Evolutionary conservation across 1,284 basidiomycete genomes (phyloP).

Genomic region (Rhizoctonia solani): DNA sequence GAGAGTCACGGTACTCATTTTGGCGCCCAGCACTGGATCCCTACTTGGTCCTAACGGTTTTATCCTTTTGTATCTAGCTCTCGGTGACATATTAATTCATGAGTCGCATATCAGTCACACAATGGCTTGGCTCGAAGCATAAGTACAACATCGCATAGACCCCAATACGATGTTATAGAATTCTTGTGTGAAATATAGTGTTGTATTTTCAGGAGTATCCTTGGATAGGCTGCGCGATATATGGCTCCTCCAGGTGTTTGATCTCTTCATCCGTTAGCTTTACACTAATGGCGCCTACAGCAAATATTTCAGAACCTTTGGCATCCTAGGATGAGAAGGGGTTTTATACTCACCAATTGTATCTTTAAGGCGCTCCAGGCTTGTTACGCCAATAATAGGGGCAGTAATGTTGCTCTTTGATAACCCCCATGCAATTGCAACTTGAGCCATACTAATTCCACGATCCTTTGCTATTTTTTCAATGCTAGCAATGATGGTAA

Average conservation of each 20-base stretch:
- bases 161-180: background rate
- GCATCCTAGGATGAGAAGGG: background rate
- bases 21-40: too few species aligned
- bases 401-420: slow-evolving; percentile 32
- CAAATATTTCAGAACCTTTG: too few species aligned
- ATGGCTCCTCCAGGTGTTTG: background rate
- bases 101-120: too few species aligned
- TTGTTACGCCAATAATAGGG: slow-evolving; percentile 32
- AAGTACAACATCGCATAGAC: background rate
- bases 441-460: slow-evolving; percentile 40
- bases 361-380: background rate
- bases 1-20: too few species aligned
- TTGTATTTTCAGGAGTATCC: background rate
- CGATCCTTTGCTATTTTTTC: slow-evolving; percentile 37
- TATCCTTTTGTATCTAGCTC: too few species aligned
- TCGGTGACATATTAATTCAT: too few species aligned
- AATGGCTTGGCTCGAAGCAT: too few species aligned
- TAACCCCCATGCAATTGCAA: slow-evolving; percentile 12
- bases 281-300: background rate
- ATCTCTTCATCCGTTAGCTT: background rate
- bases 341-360: slow-evolving; percentile 13
- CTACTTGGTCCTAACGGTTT: too few species aligned
- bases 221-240: background rate
- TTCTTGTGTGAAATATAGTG: background rate
- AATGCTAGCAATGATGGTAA: slow-evolving; percentile 27